Conservation (phyloP, 2,329 filamentous ascomycete species). For the Nothophoma quercina region DNA sequence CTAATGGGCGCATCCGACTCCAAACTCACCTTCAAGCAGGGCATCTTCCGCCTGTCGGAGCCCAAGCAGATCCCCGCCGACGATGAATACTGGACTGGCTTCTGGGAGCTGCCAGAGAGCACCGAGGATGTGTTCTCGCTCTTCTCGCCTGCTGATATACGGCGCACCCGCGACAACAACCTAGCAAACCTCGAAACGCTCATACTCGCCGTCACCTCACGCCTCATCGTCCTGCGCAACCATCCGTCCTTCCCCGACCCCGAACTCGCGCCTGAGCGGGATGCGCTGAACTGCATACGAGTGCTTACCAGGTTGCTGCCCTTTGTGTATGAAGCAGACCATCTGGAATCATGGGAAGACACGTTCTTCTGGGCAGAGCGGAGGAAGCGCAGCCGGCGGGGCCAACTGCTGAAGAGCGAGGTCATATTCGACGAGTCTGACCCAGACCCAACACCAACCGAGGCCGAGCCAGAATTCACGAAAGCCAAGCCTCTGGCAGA, state of each 20-base stretch:
- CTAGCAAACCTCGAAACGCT: conserved; percentile 90
- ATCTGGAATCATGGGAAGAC: conserved; percentile 84
- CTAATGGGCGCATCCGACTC: conserved; percentile 97
- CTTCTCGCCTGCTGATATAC: conserved; percentile 81
- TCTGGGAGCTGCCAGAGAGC: conserved; percentile 96
- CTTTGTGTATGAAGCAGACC: conserved; percentile 89
- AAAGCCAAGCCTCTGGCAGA: conserved; percentile 88
- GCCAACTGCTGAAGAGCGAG: conserved; percentile 64
- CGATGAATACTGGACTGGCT: conserved; percentile 93
- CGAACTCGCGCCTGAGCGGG: conserved; percentile 80
- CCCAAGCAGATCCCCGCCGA: conserved; percentile 85
- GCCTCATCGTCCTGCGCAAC: conserved; percentile 81
- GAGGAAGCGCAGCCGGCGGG: conserved; percentile 64
- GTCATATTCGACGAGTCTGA: conserved; percentile 83
- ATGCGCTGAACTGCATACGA: conserved; percentile 94
- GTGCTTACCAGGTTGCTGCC: conserved; percentile 89
- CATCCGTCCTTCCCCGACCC: conserved; percentile 90
- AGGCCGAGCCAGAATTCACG: conserved; percentile 71
- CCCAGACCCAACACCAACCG: conserved; percentile 56
- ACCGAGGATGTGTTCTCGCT: conserved; percentile 96
- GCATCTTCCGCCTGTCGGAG: conserved; percentile 95
- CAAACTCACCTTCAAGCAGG: conserved; percentile 98
- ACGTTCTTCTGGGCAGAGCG: conserved; percentile 88
- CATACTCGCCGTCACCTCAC: conserved; percentile 81
- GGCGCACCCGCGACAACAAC: conserved; percentile 83